Base-by-base conservation (phyloP, 2,329 filamentous ascomycete species). In the Aureobasidium lini region DNA sequence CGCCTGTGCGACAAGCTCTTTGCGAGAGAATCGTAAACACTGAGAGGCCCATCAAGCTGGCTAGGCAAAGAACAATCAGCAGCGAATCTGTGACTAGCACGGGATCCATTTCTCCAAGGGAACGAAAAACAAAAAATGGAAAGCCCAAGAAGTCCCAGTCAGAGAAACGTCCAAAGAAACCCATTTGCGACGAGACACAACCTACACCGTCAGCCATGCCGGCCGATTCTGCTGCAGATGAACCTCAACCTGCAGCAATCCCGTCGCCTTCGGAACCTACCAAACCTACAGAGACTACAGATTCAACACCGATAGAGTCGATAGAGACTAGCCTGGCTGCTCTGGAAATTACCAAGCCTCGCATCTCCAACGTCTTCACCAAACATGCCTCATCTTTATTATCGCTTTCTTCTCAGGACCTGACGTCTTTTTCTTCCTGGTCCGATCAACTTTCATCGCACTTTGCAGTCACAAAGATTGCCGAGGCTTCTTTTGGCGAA, bases 401-500 rank as follows among this genome's bases (percentile, higher is more conserved):
- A 10, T 56, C 63, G 6, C 64, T 70, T 8, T 69, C 69, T 8
- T 60, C 64, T n/a, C 73, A 63, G 66, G 70, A 61, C 66, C 65
- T 63, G 62, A 65, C 70, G 1, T 61, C 68, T 6, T 79, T 79
- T 60, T 62, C 68, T 3, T 63, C 69, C n/a, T 79, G 76, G 75
- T 70, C 75, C 15, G 63, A 69, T 4, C 67, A 72, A 49, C 68
- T 79, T 10, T 70, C 72, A 13, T 66, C 69, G 6, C 70, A 75
- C 60, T 80, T 81, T 63, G 67, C 76, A 39, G 76, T 86, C 42
- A 73, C 75, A 8, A 87, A 87, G 64, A 80, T 87, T 37, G 84
- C 83, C 8, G 84, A 87, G 68, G 84, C 84, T 1, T 85, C 83
- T 1, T 87, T 84, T 66, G 83, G 82, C 57, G 84, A 86, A 66